Evolutionary conservation across 129 eudicot species (phyloP).

Genomic region (Smallanthus sonchifolius): DNA sequence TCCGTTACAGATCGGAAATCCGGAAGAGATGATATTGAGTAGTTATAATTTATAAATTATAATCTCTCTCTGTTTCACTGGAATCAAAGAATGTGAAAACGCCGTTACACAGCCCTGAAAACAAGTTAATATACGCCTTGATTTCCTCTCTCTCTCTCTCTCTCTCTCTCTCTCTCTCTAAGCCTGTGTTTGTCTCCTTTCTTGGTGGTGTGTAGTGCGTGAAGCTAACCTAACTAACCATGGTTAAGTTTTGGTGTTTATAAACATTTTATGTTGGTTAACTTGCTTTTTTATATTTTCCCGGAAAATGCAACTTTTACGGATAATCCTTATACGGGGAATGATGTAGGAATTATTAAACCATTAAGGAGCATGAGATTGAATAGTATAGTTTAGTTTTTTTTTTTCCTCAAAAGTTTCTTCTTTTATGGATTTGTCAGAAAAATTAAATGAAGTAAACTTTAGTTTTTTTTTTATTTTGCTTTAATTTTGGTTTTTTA

Average conservation of each 20-base stretch:
- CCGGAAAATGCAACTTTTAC: conserved; percentile 9
- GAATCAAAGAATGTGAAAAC: conserved; percentile 42
- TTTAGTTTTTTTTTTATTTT: too few species aligned
- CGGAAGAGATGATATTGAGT: conserved; percentile 6
- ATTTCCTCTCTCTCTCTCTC: conserved; percentile 35
- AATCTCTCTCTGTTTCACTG: conserved; percentile 30
- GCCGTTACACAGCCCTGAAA: conserved; percentile 48
- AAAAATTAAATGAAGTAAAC: too few species aligned
- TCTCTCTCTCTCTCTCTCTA: conserved; percentile 31
- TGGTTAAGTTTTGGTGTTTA: conserved; percentile 34
- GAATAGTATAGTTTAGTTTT: too few species aligned
- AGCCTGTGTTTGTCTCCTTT: conserved; percentile 36
- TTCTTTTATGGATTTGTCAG: too few species aligned
- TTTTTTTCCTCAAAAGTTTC: too few species aligned
- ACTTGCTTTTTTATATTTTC: not conserved
- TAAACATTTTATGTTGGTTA: conserved; percentile 5
- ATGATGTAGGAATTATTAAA: not conserved
- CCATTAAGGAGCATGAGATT: too few species aligned
- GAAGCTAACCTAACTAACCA: conserved; percentile 47
- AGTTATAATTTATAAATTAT: too few species aligned
- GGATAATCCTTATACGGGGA: too few species aligned
- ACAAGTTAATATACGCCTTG: conserved; percentile 54
- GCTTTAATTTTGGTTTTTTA: too few species aligned
- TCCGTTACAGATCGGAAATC: conserved; percentile 31
- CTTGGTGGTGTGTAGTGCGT: conserved; percentile 53